Evolutionary conservation across 1,139 yeast genomes (phyloP), one percentile per base, ranked within the genome.

Genomic region (Yamadazyma trypodendri): DNA sequence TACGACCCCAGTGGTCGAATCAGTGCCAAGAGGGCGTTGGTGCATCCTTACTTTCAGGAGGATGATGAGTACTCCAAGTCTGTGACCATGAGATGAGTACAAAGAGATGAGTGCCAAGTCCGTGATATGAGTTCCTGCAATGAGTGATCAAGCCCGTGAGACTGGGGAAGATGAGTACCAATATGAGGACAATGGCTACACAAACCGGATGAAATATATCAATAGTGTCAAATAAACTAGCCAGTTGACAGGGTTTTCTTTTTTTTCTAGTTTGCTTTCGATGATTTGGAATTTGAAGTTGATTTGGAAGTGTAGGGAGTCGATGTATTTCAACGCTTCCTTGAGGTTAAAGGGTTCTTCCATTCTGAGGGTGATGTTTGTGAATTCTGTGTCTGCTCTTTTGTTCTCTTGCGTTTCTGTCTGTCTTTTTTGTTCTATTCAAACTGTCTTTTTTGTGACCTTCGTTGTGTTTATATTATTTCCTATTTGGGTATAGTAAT

Each of bases 1-100:
- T 92, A 88, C 61, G 98, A 92, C 60, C 98, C 98, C 16, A 90
- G 96, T 41, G 80, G 84, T 49, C 76, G 99, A 60, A 86, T 92
- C 52, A 84, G 95, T 55, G 98, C 98, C 35, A 90, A 90, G 65
- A 75, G 97, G 46, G 96, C 97, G 2, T 74, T 90, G 46, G 62
- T 77, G 45, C 98, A 92, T 63, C 95, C 96, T 10, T 92, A 92
- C 62, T 94, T 92, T 67, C 79, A 76, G 49, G 88, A 81, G 43
- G 80, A 52, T 16, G 50, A 48, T 20, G 50, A 50, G 22, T 65
- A 58, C 50, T 59, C 66, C 30, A 55, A 69, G 34, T 64, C 71
- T 4, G 62, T 67, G 24, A 67, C 59, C 50, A 68, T 68, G 75
- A 71, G 67, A 21, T 68, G n/a, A n/a, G n/a, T n/a, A n/a, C n/a